Percentiles rank a stretch among this genome's conserved stretches.
Evolutionary conservation across 805 yeast species (phyloP).

Genomic region (Citeromyces nyonsensis): DNA sequence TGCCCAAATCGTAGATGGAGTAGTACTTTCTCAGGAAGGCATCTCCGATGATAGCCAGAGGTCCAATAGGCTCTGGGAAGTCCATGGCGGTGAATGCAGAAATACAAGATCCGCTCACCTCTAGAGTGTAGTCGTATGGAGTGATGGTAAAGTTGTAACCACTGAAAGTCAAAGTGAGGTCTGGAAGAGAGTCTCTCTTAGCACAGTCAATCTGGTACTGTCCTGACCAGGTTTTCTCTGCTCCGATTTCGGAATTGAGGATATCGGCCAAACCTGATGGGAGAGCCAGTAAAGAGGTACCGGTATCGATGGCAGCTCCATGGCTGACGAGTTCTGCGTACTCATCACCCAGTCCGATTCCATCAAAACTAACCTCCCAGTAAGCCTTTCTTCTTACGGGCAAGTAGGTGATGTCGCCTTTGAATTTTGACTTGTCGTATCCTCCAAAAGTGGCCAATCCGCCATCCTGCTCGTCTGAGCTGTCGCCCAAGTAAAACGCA

Average conservation of each 20-base stretch:
- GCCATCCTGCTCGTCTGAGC: constrained; percentile 53
- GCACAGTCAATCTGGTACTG: constrained; percentile 91
- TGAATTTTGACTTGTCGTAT: constrained; percentile 56
- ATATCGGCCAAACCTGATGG: constrained; percentile 95
- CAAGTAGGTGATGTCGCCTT: constrained; percentile 84
- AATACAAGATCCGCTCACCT: constrained; percentile 88
- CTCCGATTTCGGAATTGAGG: constrained; percentile 90
- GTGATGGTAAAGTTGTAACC: constrained; percentile 86
- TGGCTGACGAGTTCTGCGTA: constrained; percentile 66
- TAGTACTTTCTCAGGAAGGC: constrained; percentile 93
- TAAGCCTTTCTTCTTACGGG: constrained; percentile 99
- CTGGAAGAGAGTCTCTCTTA: constrained; percentile 73
- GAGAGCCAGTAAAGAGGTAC: constrained; percentile 89
- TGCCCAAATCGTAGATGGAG: constrained; percentile 83
- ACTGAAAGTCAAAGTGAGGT: constrained; percentile 75
- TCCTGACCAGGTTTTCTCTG: constrained; percentile 94
- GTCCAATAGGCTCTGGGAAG: constrained; percentile 94
- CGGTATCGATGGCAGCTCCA: constrained; percentile 98
- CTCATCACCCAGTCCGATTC: constrained; percentile 85
- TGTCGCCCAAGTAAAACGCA: constrained; percentile 82
- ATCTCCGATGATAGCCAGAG: constrained; percentile 91
- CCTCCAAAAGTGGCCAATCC: constrained; percentile 97
- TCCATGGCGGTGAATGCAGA: constrained; percentile 97
- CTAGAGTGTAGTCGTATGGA: constrained; percentile 87
- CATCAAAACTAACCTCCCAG: constrained; percentile 95